Base-by-base conservation (phyloP, 768 basidiomycete genomes). In the Tephrocybe rancida region DNA sequence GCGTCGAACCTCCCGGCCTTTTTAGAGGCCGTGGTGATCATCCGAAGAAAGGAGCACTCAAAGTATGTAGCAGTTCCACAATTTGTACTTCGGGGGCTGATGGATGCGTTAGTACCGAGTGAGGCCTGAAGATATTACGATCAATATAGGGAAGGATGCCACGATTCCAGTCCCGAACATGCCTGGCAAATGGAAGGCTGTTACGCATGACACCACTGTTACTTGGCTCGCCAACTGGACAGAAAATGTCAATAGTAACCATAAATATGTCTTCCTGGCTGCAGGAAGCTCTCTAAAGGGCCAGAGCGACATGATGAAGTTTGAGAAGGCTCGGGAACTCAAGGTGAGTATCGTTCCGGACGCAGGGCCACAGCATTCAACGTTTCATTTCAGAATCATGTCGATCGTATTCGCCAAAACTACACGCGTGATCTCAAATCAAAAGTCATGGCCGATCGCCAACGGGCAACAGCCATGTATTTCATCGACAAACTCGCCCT, bases 141-240 rank as follows among this genome's bases (percentile, higher is more conserved):
- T 99, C 67, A 99, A 99, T 72, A 95, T 99, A 52, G 95, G 91
- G 18, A 77, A 87, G 61, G 81, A 79, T 43, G 80, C 79, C 1
- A 81, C 86, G 2, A 73, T 89, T 25, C 97, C 97, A 1, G 71
- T 82, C n/a, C 93, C 97, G 3, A 98, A 97, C 59, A 85, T 90
- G 66, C 87, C 94, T 18, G 96, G 97, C 39, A 81, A 84, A 38
- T 99, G 97, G 97, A 94, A 91, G 68, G 77, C 79, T 3, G 77
- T 97, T 19, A 80, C 84, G 10, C 92, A 98, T 65, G 95, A 98
- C 66, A 88, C 95, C 60, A 98, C 94, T 2, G 97, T 98, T 24
- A 98, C 97, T 11, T 99, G 97, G 97, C 80, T 99, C 44, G 97
- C 97, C 4, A 95, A 90, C 51, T 99, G 97, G 97, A 95, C 94